Base-by-base conservation (phyloP, 2,329 filamentous ascomycete genomes). In the Coniochaeta sp. region DNA sequence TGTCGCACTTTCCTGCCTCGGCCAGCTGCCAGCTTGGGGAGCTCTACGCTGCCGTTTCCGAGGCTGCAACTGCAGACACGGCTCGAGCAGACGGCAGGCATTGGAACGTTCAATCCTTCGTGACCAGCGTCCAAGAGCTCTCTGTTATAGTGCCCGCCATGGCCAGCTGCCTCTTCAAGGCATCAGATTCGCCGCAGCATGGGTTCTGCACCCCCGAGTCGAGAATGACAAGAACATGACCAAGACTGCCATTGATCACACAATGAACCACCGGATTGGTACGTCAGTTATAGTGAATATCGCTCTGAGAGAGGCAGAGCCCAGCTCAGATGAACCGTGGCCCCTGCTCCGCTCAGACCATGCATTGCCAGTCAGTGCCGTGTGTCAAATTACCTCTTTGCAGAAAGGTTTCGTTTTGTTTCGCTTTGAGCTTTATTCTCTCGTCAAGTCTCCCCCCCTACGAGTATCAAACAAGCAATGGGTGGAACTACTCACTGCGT, bases 161-260 rank as follows among this genome's bases (percentile, higher is more conserved):
- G 61, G 62, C 62, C 61, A 65, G 59, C 65, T 66, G 60, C 62
- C 64, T 62, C 56, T 63, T 64, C 62, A 57, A 59, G 60, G 57
- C 58, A 40, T 28, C 34, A n/a, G 36, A 44, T 31, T 58, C 24
- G 36, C 22, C 33, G 38, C 33, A n/a, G 36, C 54, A 57, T 26
- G 33, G 31, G 56, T 58, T 47, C 38, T 44, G 56, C 56, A n/a
- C 54, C 56, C 36, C 24, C 36, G 16, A 36, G 8, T 36, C 33
- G 56, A 44, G 56, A 44, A 67, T 68, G 66, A 68, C 67, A 68
- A 62, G 64, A 67, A 63, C 64, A 68, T 68, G 67, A 68, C 67
- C 66, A 68, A 69, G 64, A 61, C 61, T 56, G 54, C 63, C 63
- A 62, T 63, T 59, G 57, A 43, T 59, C 43, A 12, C 43, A 12